Evolutionary conservation across 805 yeast species (phyloP), one percentile per base, ranked within the genome.

Genomic region (Ogataea pilisensis): DNA sequence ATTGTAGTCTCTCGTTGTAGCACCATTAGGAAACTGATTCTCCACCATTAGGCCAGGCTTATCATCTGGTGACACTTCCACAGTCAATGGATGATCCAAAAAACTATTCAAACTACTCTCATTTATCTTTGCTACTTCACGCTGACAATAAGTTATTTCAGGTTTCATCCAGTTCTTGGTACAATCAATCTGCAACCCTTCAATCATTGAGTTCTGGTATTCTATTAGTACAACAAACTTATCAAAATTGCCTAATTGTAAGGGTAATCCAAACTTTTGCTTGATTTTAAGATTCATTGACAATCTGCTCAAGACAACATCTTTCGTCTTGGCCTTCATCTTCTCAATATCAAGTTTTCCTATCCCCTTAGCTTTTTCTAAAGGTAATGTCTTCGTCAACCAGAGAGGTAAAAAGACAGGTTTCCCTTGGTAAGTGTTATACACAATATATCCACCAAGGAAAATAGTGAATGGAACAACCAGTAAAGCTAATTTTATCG

Each of bases 371-470:
- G 57, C 60, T 28, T 54, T 42, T 13, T 45, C 51, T 33, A 58
- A 41, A 3, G 60, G 60, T 3, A 61, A 35, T 8, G 54, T 48
- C 13, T 56, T 57, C 12, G 55, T 49, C 35, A 60, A 48, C 42
- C 55, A 47, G 11, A 64, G 31, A 3, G 69, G 69, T 29, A 65
- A 44, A 35, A 61, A 63, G 0, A 59, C 61, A 11, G 63, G 60
- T 31, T 54, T 48, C 8, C 51, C 60, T 14, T 60, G 44, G 19
- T 37, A 40, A 0, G 63, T 55, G 40, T 61, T 61, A 44, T 56
- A 62, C 9, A 44, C 49, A 4, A 61, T 46, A 32, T 58, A 60
- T 0, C 62, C 60, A 1, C 55, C 50, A 5, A 56, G 37, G 14
- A 54, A 43, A 0, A 57, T 19, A 6, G 48, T 16, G 11, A 55